These are phyloP conservation scores for Ascochyta viciae-villosae DNA, from an alignment of 2,329 filamentous ascomycete species.

Conservation along the genomic window DNA sequence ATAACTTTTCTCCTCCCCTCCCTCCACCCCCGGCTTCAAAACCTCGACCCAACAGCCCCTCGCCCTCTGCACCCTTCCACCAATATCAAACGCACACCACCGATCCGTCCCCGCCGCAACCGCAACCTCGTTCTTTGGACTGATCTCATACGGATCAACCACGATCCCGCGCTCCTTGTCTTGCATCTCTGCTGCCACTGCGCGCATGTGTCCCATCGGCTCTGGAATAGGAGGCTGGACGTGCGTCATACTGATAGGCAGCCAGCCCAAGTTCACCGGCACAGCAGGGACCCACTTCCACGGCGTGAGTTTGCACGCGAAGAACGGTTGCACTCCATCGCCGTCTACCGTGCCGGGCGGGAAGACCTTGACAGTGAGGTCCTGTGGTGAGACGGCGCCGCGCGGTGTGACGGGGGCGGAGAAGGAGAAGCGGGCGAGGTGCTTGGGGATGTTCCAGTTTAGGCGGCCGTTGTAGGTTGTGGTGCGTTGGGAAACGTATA, in stretches of 20 bases:
- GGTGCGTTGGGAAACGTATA: conserved; percentile 45
- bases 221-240: conserved; percentile 37
- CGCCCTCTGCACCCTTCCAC: conserved; percentile 25
- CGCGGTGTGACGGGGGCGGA: conserved; percentile 29
- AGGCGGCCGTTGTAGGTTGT: conserved; percentile 44
- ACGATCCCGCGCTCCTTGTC: conserved; percentile 5
- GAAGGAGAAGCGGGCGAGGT: conserved; percentile 44
- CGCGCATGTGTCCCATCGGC: conserved; percentile 15
- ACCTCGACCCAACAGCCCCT: conserved; percentile 39
- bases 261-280: conserved; percentile 32
- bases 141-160: conserved; percentile 34
- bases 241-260: conserved; percentile 30
- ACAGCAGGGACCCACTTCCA: conserved; percentile 37
- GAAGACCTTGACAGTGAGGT: conserved; percentile 37
- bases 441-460: conserved; percentile 48
- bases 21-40: conserved; percentile 6
- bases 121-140: conserved; percentile 25
- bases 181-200: conserved; percentile 11
- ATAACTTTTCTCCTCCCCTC: conserved; percentile 19
- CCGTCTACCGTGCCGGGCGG: conserved; percentile 32
- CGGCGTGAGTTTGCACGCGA: conserved; percentile 35
- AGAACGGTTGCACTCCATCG: conserved; percentile 34
- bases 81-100: conserved; percentile 35
- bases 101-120: conserved; percentile 32
- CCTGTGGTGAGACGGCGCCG: conserved; percentile 22